Base-by-base conservation (phyloP, 768 basidiomycete genomes). In the Naganishia friedmannii region DNA sequence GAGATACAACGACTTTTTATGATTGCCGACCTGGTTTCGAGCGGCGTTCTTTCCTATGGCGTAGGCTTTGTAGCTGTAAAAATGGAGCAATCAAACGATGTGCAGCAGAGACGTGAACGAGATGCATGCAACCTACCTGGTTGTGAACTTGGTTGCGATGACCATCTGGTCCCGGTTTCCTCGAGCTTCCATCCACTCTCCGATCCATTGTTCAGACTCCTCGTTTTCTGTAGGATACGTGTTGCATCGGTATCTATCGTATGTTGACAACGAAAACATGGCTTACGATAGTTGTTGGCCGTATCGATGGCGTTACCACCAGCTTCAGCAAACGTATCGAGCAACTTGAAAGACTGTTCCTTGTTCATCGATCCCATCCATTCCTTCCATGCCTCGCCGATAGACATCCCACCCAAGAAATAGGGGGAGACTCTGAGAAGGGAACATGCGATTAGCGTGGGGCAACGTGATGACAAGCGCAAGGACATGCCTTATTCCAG, bases 231-330 rank as follows among this genome's bases (percentile, higher is more conserved):
- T 7, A 28, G 10, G 8, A 21, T 1, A 4, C 21, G 28, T 5
- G 23, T 4, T 9, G 23, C 26, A 54, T 53, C 10, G 32, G 29
- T 31, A 26, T 10, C 17, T 1, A 63, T 42, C 0, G 17, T n/a
- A n/a, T n/a, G 17, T n/a, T 2, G 3, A 17, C 45, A 37, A 26
- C 37, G 2, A 8, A 23, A 10, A n/a, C 0, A 19, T 12, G 9
- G n/a, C 48, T 23, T 42, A 39, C 65, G 51, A 84, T 69, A 70
- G n/a, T 85, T 63, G 31, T 23, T 53, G 32, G 78, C 75, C 13
- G 74, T 76, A 45, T 85, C 84, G 74, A 86, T 84, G 67, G 82
- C 83, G 75, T 86, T 85, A 3, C 86, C 86, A 23, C 86, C 86
- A 0, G 80, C 80, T 10, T 83, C 78, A 55, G 74, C 83, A 55